These are phyloP conservation scores for Diversispora epigaea DNA, from an alignment of 192 early-diverging fungal species.

Conservation along the genomic window DNA sequence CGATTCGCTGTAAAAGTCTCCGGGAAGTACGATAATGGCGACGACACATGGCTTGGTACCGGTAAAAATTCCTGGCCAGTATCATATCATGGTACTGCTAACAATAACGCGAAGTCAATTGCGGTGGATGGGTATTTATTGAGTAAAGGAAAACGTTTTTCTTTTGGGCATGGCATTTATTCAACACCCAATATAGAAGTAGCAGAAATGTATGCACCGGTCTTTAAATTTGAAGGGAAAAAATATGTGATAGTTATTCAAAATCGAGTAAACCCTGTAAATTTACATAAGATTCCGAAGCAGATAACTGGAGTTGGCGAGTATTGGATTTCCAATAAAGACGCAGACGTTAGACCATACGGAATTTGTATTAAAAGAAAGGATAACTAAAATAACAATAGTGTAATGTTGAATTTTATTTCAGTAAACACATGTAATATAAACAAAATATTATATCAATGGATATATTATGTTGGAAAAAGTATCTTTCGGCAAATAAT, in stretches of 20 bases:
- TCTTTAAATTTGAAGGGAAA: not conserved
- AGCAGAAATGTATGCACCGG: not conserved
- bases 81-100: conserved; percentile 18
- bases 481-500: too few species aligned
- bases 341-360: conserved; percentile 18
- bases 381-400: too few species aligned
- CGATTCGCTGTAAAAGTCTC: conserved; percentile 16
- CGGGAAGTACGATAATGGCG: conserved; percentile 4
- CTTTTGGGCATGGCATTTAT: conserved; percentile 14
- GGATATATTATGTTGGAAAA: too few species aligned
- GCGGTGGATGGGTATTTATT: conserved; percentile 4
- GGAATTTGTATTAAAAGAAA: conserved; percentile 28
- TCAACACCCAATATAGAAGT: conserved; percentile 14
- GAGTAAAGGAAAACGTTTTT: conserved; percentile 17
- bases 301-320: conserved; percentile 1
- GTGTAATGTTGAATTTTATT: too few species aligned
- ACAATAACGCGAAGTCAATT: conserved; percentile 9
- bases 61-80: not conserved
- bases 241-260: not conserved
- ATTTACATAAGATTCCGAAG: not conserved
- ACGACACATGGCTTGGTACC: conserved; percentile 18
- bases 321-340: conserved; percentile 13
- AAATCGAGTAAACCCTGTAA: conserved; percentile 22
- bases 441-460: too few species aligned
- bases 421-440: too few species aligned